Evolutionary conservation across 108 stramenopile genomes (phyloP).

Genomic region (Stephanodiscus triporus): DNA sequence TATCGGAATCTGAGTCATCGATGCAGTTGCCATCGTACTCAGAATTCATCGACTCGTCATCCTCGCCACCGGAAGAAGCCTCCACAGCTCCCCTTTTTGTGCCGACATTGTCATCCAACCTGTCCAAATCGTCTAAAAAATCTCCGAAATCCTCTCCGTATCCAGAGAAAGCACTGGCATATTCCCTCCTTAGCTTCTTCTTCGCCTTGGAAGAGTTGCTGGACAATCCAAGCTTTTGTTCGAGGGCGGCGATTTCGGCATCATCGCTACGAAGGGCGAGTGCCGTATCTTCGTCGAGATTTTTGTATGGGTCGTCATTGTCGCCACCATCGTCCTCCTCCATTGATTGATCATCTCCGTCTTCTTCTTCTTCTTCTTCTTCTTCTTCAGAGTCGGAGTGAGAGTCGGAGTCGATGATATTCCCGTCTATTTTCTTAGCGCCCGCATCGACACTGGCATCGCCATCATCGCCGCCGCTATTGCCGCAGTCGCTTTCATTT

Average conservation of each 20-base stretch:
- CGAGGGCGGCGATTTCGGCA: slow-evolving; percentile 50
- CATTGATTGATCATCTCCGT: slow-evolving; percentile 16
- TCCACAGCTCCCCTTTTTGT: slow-evolving; percentile 4
- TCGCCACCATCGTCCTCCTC: slow-evolving; percentile 23
- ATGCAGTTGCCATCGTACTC: slow-evolving; percentile 24
- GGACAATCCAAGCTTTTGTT: slow-evolving; percentile 53
- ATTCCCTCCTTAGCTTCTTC: slow-evolving; percentile 49
- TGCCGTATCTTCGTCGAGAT: slow-evolving; percentile 54
- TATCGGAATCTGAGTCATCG: slow-evolving; percentile 36
- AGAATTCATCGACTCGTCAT: not conserved
- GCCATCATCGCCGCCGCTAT: slow-evolving; percentile 8
- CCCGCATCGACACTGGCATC: slow-evolving; percentile 31
- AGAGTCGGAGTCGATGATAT: not conserved
- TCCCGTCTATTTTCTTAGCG: not conserved
- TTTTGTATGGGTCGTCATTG: slow-evolving; percentile 41
- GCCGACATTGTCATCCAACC: slow-evolving; percentile 51
- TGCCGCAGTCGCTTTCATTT: slow-evolving; percentile 13
- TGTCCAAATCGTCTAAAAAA: slow-evolving; percentile 75
- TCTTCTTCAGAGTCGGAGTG: not conserved
- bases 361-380: slow-evolving; percentile 8
- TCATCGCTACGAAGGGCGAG: slow-evolving; percentile 53
- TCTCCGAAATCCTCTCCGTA: slow-evolving; percentile 86
- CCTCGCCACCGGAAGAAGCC: not conserved
- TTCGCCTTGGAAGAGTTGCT: slow-evolving; percentile 29
- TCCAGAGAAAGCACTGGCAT: slow-evolving; percentile 48